These are phyloP conservation scores for Castanospermum australe DNA, from an alignment of 306 rosid species.

Conservation along the genomic window DNA sequence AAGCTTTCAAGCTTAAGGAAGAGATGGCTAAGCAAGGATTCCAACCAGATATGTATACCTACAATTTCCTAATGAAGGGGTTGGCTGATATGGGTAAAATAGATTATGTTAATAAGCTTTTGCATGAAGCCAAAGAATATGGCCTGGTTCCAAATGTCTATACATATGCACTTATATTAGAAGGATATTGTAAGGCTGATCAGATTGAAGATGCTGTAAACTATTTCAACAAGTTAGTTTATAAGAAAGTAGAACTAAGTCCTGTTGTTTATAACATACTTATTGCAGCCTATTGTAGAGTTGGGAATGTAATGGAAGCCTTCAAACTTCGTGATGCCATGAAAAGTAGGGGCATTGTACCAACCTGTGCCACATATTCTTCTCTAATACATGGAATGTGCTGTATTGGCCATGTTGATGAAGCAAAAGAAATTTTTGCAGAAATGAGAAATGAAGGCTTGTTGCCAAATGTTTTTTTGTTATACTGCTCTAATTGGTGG, in stretches of 20 bases:
- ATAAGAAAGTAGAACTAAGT: conserved; percentile 55
- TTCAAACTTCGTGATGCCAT: conserved; percentile 51
- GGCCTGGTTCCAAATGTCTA: conserved; percentile 68
- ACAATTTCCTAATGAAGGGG: conserved; percentile 62
- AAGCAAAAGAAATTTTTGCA: conserved; percentile 52
- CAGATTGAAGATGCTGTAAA: conserved; percentile 55
- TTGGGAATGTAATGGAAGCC: conserved; percentile 55
- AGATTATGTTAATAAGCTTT: conserved; percentile 50
- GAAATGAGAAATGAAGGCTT: conserved; percentile 63
- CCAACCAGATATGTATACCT: conserved; percentile 61
- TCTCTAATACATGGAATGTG: conserved; percentile 79
- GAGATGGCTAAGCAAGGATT: conserved; percentile 56
- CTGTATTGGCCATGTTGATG: conserved; percentile 51
- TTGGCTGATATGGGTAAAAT: conserved; percentile 60
- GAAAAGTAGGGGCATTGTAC: conserved; percentile 55
- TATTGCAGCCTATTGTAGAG: conserved; percentile 51
- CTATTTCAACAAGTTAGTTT: conserved; percentile 47
- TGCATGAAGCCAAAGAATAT: conserved; percentile 47
- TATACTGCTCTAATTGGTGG: conserved; percentile 78
- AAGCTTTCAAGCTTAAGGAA: conserved; percentile 55
- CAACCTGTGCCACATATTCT: conserved; percentile 59
- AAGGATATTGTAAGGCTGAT: conserved; percentile 61
- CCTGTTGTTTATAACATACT: conserved; percentile 61
- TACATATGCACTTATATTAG: conserved; percentile 64
- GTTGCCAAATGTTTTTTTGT: conserved; percentile 59